Base-by-base conservation (phyloP, 345 rosid species). In the Barbarea vulgaris region DNA sequence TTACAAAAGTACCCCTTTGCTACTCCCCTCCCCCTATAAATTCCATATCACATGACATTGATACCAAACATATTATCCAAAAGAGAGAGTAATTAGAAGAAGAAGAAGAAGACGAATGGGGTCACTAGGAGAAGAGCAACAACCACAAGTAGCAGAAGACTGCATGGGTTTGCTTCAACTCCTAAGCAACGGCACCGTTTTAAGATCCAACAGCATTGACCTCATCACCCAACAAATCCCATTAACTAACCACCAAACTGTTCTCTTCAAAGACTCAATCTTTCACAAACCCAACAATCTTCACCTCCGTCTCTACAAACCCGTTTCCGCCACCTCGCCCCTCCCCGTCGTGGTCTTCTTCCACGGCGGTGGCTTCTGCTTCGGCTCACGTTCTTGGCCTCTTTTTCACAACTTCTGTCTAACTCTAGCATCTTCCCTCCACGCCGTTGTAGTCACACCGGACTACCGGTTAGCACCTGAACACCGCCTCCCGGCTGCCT, bases 351-450 rank as follows among this genome's bases (percentile, higher is more conserved):
- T 82, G 18, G 17, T 79, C 53, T 87, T 61, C 76, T 77, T 93
- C 71, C 98, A 89, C 55, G 98, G 98, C 1, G 98, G 98, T 3
- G 98, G 98, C 0, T 93, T 93, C 46, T 93, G 97, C 56, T 77
- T 91, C 2, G 97, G 98, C 36, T 87, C 97, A 5, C 84, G 89
- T 3, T 51, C 61, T 33, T 93, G 96, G 97, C 96, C 97, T 18
- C 87, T 75, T 80, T 83, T 71, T 30, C 97, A 91, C 78, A 91
- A 86, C 82, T 85, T 83, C 37, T 91, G 98, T 75, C 48, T 84
- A 3, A 84, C 85, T 34, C 83, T 93, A 2, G 85, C 96, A 3
- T 84, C 92, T 0, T 75, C 77, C 6, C 91, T 93, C 33, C 68
- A 76, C 9, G 96, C 89, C 15, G 46, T 91, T 1, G 88, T 93